A percentile compares a stretch with the other conserved stretches of the same genome.
Evolutionary conservation across 2,329 filamentous ascomycete species (phyloP).

Genomic region (Claviceps sp.): DNA sequence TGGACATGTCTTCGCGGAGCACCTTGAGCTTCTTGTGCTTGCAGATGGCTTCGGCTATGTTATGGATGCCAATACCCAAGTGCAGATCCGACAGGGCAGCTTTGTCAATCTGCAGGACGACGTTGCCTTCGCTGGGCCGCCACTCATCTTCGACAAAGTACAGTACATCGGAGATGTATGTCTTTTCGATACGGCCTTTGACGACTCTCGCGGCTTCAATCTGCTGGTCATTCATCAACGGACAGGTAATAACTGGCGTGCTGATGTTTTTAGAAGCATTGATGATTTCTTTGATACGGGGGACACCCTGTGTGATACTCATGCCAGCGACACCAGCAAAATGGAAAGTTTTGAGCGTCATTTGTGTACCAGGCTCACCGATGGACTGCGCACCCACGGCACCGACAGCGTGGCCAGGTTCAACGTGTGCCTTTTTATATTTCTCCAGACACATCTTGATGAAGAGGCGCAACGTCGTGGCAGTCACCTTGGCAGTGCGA

Average conservation of each 20-base stretch:
- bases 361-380: slow-evolving; percentile 94
- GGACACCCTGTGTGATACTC: slow-evolving; percentile 98
- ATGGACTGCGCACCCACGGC: slow-evolving; percentile 96
- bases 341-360: slow-evolving; percentile 99
- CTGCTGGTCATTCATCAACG: slow-evolving; percentile 60
- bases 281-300: slow-evolving; percentile 99
- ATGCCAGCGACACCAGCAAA: slow-evolving; percentile 98
- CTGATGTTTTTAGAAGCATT: slow-evolving; percentile 91
- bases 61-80: slow-evolving; percentile 58
- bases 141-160: slow-evolving; percentile 78
- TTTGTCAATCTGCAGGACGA: slow-evolving; percentile 72
- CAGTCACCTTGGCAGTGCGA: slow-evolving; percentile 72
- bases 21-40: slow-evolving; percentile 75
- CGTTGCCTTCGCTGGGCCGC: slow-evolving; percentile 47
- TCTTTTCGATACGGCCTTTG: slow-evolving; percentile 91
- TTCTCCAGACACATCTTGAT: slow-evolving; percentile 74
- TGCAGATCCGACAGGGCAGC: slow-evolving; percentile 68
- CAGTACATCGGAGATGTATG: slow-evolving; percentile 70
- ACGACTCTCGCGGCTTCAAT: slow-evolving; percentile 78
- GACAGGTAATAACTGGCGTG: slow-evolving; percentile 85
- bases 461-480: slow-evolving; percentile 59
- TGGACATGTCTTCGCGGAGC: slow-evolving; percentile 45
- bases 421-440: slow-evolving; percentile 80
- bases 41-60: slow-evolving; percentile 66
- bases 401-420: slow-evolving; percentile 90